Evolutionary conservation across 2,329 filamentous ascomycete genomes (phyloP).

Genomic region (Fusarium pseudograminearum): DNA sequence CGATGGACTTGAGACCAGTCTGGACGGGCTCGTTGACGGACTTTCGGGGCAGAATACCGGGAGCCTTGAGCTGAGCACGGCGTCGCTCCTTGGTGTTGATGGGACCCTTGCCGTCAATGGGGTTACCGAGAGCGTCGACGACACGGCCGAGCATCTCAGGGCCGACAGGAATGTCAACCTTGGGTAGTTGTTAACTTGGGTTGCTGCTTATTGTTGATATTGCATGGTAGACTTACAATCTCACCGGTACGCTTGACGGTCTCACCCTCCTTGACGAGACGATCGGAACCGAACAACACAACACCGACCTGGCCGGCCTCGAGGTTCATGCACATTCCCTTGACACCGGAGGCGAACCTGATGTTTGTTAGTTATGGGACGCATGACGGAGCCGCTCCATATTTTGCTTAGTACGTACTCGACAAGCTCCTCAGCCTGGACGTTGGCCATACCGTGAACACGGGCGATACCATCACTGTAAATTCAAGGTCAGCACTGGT

Average conservation of each 20-base stretch:
- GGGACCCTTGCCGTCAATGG: constrained; percentile 99
- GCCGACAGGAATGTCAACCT: constrained; percentile 98
- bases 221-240: constrained; percentile 78
- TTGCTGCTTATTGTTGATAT: neutral
- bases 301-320: constrained; percentile 99
- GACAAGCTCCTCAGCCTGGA: constrained; percentile 99
- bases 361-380: constrained; percentile 37
- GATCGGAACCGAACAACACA: constrained; percentile 99
- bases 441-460: constrained; percentile 99
- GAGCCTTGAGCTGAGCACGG: constrained; percentile 99
- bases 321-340: constrained; percentile 99
- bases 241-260: constrained; percentile 99
- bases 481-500: constrained; percentile 51
- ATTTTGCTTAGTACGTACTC: constrained; percentile 76
- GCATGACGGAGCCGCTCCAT: constrained; percentile 14
- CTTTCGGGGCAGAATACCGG: constrained; percentile 94
- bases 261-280: constrained; percentile 99
- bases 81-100: constrained; percentile 91
- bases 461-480: constrained; percentile 99
- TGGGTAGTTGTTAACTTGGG: constrained; percentile 44
- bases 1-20: constrained; percentile 99
- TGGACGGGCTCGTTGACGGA: constrained; percentile 99
- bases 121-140: constrained; percentile 97
- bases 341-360: constrained; percentile 99
- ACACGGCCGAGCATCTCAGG: constrained; percentile 95